Percentiles rank a stretch among this genome's conserved stretches.
Evolutionary conservation across 768 basidiomycete species (phyloP).

Genomic region (Amanita molliuscula): DNA sequence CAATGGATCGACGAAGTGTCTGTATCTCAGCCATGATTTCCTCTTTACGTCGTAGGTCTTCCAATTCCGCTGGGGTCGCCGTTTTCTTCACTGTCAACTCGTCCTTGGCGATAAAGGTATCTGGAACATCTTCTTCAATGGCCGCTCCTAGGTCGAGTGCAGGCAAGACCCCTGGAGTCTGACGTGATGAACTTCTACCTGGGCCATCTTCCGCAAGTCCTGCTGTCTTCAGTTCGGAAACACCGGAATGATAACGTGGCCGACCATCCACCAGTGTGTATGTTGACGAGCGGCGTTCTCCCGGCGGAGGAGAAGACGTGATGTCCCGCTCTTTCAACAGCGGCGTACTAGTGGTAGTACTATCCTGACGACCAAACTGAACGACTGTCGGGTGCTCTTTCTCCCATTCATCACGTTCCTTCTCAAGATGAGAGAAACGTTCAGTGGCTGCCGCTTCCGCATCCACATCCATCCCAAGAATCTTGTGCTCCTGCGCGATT

Average conservation of each 20-base stretch:
- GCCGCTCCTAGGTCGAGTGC: conserved; percentile 65
- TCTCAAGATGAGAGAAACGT: conserved; percentile 49
- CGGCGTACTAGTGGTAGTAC: conserved; percentile 51
- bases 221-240: conserved; percentile 66
- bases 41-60: conserved; percentile 58
- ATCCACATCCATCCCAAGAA: conserved; percentile 49
- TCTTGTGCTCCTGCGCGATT: conserved; percentile 64
- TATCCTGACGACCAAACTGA: conserved; percentile 54
- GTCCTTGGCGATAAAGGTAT: conserved; percentile 50
- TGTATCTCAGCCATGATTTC: conserved; percentile 69
- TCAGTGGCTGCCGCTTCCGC: conserved; percentile 68
- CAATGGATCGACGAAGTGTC: conserved; percentile 71
- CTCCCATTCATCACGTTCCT: conserved; percentile 82
- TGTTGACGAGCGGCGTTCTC: conserved; percentile 39
- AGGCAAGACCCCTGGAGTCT: conserved; percentile 51
- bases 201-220: conserved; percentile 52
- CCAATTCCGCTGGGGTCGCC: conserved; percentile 33
- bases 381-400: conserved; percentile 61
- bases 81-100: conserved; percentile 21
- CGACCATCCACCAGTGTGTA: conserved; percentile 46
- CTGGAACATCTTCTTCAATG: conserved; percentile 67
- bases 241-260: conserved; percentile 49
- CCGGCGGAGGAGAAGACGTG: conserved; percentile 32
- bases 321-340: conserved; percentile 57
- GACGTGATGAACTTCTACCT: conserved; percentile 29